Evolutionary conservation across 148 eudicot species (phyloP).

Genomic region (Spergularia marina): DNA sequence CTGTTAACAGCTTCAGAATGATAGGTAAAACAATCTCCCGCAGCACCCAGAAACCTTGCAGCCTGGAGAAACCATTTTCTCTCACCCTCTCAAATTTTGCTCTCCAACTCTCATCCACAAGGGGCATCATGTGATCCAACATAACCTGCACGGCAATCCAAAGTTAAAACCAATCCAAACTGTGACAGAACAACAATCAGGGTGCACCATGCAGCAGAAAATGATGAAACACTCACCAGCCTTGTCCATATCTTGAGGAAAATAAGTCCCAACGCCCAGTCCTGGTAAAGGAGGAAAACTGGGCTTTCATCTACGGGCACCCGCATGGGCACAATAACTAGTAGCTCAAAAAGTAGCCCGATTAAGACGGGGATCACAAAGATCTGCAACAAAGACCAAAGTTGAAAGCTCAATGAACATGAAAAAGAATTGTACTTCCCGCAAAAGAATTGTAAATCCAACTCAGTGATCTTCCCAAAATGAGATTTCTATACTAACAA

Average conservation of each 20-base stretch:
- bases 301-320: conserved; percentile 98
- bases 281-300: conserved; percentile 93
- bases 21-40: conserved; percentile 91
- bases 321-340: conserved; percentile 96
- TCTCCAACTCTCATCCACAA: conserved; percentile 89
- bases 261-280: conserved; percentile 94
- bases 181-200: background rate
- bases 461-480: too few relatives aligned
- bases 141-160: conserved; percentile 55
- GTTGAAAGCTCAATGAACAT: background rate
- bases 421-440: too few relatives aligned
- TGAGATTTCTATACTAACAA: too few relatives aligned
- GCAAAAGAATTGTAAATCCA: too few relatives aligned
- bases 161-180: background rate
- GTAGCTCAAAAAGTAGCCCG: conserved; percentile 94
- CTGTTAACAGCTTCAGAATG: conserved; percentile 81
- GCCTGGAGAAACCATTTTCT: conserved; percentile 87
- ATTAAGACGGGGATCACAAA: conserved; percentile 86
- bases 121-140: conserved; percentile 87
- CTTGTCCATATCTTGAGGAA: conserved; percentile 96
- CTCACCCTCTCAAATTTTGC: conserved; percentile 90
- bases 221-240: conserved; percentile 53
- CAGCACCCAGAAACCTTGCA: conserved; percentile 85
- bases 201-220: background rate
- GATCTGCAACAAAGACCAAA: conserved; percentile 46